Evolutionary conservation across 1,284 basidiomycete genomes (phyloP).

Genomic region (Cryptococcus sp.): DNA sequence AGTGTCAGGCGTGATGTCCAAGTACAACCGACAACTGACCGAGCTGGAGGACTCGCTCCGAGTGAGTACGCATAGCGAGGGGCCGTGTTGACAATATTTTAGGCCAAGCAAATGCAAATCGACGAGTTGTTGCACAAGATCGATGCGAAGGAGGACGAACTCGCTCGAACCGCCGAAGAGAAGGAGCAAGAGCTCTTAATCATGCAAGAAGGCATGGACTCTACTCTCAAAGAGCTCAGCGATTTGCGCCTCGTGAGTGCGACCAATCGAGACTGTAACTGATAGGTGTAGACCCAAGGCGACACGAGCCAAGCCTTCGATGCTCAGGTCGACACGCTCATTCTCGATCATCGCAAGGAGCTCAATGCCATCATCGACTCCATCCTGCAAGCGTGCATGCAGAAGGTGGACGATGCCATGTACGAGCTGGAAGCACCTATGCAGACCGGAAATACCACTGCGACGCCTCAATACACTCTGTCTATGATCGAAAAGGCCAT

Average conservation of each 20-base stretch:
- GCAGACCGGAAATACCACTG: constrained; percentile 89
- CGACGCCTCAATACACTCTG: constrained; percentile 95
- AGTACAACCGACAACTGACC: constrained; percentile 93
- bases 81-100: constrained; percentile 14
- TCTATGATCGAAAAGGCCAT: constrained; percentile 98
- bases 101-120: constrained; percentile 92
- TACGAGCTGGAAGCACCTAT: constrained; percentile 97
- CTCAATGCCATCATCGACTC: constrained; percentile 99
- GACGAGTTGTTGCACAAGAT: constrained; percentile 83
- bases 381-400: constrained; percentile 92
- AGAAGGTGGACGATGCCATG: constrained; percentile 95
- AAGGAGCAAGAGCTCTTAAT: constrained; percentile 97
- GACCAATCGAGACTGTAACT: background rate
- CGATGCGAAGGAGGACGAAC: constrained; percentile 70
- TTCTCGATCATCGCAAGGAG: constrained; percentile 96
- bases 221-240: constrained; percentile 83
- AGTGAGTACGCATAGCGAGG: constrained; percentile 57
- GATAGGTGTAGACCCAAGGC: constrained; percentile 66
- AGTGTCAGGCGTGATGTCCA: constrained; percentile 81
- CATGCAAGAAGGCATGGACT: constrained; percentile 94
- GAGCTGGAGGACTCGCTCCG: constrained; percentile 93
- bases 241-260: constrained; percentile 75
- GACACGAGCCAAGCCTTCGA: constrained; percentile 85
- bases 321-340: constrained; percentile 94
- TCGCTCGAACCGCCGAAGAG: constrained; percentile 83